Percentiles rank a stretch among this genome's conserved stretches.
These are phyloP conservation scores for Magnusiomyces sp. DNA, from an alignment of 1,139 yeast genomes.

Conservation along the genomic window DNA sequence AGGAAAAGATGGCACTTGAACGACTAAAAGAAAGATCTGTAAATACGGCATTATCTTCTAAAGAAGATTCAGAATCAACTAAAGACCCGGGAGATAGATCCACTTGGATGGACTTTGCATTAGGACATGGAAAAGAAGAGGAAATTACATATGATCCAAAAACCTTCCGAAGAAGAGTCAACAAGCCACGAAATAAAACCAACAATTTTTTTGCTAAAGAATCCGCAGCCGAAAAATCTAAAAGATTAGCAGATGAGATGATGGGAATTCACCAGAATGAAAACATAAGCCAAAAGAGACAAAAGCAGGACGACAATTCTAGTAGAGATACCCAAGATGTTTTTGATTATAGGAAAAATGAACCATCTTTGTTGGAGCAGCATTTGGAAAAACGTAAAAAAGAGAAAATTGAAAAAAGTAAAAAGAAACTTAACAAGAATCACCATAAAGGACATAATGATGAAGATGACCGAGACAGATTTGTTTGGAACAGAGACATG, in stretches of 20 bases:
- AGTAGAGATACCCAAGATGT: neutral
- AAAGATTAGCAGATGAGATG: slow-evolving; percentile 15
- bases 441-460: neutral
- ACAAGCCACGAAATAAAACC: neutral
- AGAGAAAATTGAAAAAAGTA: neutral
- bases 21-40: slow-evolving; percentile 1
- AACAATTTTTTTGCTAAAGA: slow-evolving; percentile 2
- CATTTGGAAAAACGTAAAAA: slow-evolving; percentile 13
- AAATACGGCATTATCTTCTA: neutral
- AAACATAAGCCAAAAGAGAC: neutral
- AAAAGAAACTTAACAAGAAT: neutral
- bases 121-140: slow-evolving; percentile 8
- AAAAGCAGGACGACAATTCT: neutral
- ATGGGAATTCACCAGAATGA: slow-evolving; percentile 10
- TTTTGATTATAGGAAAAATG: neutral
- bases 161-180: slow-evolving; percentile 11
- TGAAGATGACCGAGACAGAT: neutral
- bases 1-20: slow-evolving; percentile 10
- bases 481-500: slow-evolving; percentile 14
- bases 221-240: slow-evolving; percentile 9
- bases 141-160: slow-evolving; percentile 13
- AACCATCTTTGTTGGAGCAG: slow-evolving; percentile 13
- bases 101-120: slow-evolving; percentile 14
- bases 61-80: neutral
- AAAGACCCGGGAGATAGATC: slow-evolving; percentile 7